Evolutionary conservation across 2,329 filamentous ascomycete species (phyloP).

Genomic region (Thelonectria discophora): DNA sequence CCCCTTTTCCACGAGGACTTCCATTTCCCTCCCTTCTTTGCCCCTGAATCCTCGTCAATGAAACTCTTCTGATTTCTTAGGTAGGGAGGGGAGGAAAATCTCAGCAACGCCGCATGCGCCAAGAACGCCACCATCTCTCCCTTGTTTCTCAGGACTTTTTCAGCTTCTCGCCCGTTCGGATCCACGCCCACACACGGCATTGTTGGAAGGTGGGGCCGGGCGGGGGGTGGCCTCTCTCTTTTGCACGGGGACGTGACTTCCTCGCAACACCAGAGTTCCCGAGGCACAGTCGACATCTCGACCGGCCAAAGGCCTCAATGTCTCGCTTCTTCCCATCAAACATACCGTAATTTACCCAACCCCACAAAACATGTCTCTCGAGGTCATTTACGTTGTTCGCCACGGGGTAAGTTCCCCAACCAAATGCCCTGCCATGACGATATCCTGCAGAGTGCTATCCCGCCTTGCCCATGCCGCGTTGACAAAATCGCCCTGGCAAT

Average conservation of each 20-base stretch:
- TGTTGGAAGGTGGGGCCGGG: slow-evolving; percentile 12
- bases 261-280: slow-evolving; percentile 6
- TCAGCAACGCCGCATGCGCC: background rate
- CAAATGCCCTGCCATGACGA: background rate
- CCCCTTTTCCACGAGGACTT: too few relatives aligned
- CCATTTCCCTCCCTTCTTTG: background rate
- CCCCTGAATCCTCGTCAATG: background rate
- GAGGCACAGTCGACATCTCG: slow-evolving; percentile 10
- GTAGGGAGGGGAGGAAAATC: background rate
- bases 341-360: background rate
- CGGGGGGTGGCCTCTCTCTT: background rate
- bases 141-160: background rate
- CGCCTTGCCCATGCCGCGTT: slow-evolving; percentile 20
- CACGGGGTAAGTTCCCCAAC: slow-evolving; percentile 70
- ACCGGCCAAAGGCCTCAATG: background rate
- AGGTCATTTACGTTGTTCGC: slow-evolving; percentile 77
- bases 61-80: background rate
- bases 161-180: too few relatives aligned
- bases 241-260: slow-evolving; percentile 12
- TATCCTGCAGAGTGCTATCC: background rate
- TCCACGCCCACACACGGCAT: background rate
- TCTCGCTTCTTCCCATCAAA: background rate
- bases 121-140: too few relatives aligned
- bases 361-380: slow-evolving; percentile 65
- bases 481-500: slow-evolving; percentile 27